Evolutionary conservation across 805 yeast genomes (phyloP), one percentile per base, ranked within the genome.

Genomic region (Saccharomycopsis synnaedendra): DNA sequence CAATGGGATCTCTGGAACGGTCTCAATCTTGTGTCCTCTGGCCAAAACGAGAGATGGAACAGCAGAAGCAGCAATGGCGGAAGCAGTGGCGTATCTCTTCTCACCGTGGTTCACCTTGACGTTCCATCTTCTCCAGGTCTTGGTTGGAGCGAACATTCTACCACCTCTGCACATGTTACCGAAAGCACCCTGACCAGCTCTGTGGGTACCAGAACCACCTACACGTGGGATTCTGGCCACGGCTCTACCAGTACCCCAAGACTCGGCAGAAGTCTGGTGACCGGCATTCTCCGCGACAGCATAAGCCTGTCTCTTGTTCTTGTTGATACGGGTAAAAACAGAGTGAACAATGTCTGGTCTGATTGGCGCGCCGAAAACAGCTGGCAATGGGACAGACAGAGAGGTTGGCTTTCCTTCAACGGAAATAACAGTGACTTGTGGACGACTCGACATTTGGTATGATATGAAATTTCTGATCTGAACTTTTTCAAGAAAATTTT

Each of bases 161-260:
- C 98, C 98, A 74, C 97, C 97, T 77, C 98, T 90, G 82, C 98
- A 93, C 98, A 93, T 93, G 93, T 93, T 93, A 84, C 98, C 98
- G 82, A 93, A 93, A 71, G 98, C 98, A 74, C 88, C 98, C 78
- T 93, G 98, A 74, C 98, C 98, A 60, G 97, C 79, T 78, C 98
- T 89, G 94, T 88, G 96, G 72, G 98, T 93, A 85, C 98, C 98
- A 72, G 95, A 89, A 80, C 98, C 98, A 77, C 96, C 96, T 71
- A 93, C 97, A 83, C 98, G 89, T 80, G 98, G 98, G 74, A 93
- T 90, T 82, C 98, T 90, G 78, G 98, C 97, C 69, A 93, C 96
- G 76, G 98, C 98, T 81, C 98, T 89, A 82, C 98, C 98, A 65
- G 98, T 93, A 88, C 98, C 98, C 98, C 98, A 93, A 58, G 98